phyloP scores from a whole-genome alignment of 1,284 basidiomycete species.

The Fomitiporia mediterranea region DNA sequence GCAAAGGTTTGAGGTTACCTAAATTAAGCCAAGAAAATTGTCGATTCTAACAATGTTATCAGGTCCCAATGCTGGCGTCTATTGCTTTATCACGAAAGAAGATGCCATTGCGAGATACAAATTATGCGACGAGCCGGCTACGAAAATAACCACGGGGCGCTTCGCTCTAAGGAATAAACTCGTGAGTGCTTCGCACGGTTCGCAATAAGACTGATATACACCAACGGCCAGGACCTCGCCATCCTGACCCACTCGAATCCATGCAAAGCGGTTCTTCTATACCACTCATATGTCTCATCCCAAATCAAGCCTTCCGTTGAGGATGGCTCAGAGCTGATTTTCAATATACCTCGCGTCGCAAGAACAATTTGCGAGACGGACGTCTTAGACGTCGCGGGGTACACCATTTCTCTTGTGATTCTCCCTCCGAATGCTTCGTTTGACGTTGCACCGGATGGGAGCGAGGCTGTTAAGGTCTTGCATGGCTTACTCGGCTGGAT shows the following conservation, averaged over 20 bases:
- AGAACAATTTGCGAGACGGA: constrained; percentile 15
- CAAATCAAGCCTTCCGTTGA: constrained; percentile 13
- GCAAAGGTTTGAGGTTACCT: constrained; percentile 2
- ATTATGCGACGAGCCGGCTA: constrained; percentile 4
- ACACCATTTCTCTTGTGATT: constrained; percentile 15
- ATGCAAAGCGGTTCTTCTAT: constrained; percentile 6
- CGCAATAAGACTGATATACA: background rate
- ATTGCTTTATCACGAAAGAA: constrained; percentile 9
- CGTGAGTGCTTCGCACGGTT: constrained; percentile 2
- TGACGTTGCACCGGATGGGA: constrained; percentile 10
- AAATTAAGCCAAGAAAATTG: too few species aligned
- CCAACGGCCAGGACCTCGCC: constrained; percentile 15
- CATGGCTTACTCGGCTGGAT: constrained; percentile 20
- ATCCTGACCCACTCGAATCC: constrained; percentile 3
- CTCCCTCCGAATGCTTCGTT: constrained; percentile 19
- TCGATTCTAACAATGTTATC: background rate
- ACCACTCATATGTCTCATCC: constrained; percentile 14
- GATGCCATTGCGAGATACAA: constrained; percentile 15
- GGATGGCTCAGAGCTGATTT: constrained; percentile 15
- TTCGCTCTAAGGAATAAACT: constrained; percentile 3
- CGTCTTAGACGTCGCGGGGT: constrained; percentile 13
- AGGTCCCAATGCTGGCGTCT: constrained; percentile 14
- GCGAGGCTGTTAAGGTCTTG: constrained; percentile 20
- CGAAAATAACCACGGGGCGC: constrained; percentile 9
- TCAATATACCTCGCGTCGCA: constrained; percentile 16